A percentile compares a stretch with the other conserved stretches of the same genome.
phyloP scores from a whole-genome alignment of 2,329 filamentous ascomycete genomes.

The Cylindrodendrum hubeiense region DNA sequence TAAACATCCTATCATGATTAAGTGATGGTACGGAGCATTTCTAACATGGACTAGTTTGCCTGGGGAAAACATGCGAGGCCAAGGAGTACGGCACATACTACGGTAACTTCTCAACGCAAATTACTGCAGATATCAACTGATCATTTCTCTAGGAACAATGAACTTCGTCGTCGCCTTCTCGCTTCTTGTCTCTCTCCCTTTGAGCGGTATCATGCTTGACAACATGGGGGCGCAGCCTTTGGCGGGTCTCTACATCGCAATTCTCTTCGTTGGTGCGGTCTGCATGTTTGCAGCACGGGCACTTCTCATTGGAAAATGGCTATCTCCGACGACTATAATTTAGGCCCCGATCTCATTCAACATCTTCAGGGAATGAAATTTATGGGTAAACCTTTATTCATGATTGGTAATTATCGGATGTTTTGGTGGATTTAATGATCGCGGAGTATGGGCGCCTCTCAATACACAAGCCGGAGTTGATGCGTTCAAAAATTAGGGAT shows the following conservation, averaged over 20 bases:
- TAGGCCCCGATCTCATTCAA: background rate
- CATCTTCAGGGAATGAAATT: background rate
- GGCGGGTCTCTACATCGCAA: constrained; percentile 59
- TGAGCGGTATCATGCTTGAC: constrained; percentile 60
- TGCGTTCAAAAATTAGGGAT: background rate
- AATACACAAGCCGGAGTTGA: background rate
- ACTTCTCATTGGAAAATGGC: constrained; percentile 40
- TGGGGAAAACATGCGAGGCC: constrained; percentile 59
- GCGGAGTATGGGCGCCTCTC: background rate
- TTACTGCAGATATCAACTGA: constrained; percentile 6
- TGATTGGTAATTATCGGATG: background rate
- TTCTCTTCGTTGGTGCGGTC: constrained; percentile 53
- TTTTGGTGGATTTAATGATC: background rate
- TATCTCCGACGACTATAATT: constrained; percentile 34
- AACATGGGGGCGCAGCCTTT: constrained; percentile 57
- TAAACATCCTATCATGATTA: background rate
- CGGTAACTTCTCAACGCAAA: constrained; percentile 24
- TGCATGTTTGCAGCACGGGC: constrained; percentile 47
- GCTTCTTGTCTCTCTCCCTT: constrained; percentile 58
- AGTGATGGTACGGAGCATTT: background rate
- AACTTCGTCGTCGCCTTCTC: constrained; percentile 61
- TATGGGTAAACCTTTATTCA: background rate
- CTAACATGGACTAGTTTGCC: constrained; percentile 51
- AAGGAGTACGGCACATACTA: constrained; percentile 61
- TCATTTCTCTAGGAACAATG: constrained; percentile 52